A percentile compares a stretch with the other conserved stretches of the same genome.
These are phyloP conservation scores for Lachnellula hyalina DNA, from an alignment of 2,329 filamentous ascomycete species.

Conservation along the genomic window DNA sequence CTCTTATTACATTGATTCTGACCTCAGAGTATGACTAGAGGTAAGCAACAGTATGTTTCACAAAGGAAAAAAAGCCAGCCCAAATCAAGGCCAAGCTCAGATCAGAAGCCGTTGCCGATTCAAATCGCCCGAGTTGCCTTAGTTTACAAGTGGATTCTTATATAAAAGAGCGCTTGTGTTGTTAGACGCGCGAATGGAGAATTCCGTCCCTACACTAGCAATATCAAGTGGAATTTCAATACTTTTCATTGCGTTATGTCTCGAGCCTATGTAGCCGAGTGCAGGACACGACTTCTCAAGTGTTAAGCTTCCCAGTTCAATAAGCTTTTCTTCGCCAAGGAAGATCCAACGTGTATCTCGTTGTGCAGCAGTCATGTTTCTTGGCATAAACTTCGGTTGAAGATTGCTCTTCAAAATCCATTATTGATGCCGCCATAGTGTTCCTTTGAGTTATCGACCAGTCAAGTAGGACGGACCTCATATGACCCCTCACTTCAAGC, in stretches of 20 bases:
- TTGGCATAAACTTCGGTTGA: background rate
- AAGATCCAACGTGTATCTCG: no score
- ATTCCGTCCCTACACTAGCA: no score
- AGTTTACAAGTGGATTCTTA: background rate
- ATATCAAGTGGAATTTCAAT: no score
- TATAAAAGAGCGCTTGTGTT: no score
- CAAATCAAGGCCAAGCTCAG: background rate
- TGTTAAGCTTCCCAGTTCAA: background rate
- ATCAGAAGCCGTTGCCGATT: background rate
- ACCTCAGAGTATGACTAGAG: background rate
- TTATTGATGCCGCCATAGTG: no score
- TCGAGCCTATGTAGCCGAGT: no score
- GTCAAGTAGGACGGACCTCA: no score
- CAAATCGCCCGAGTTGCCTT: background rate
- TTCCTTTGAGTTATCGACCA: no score
- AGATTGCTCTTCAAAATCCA: no score
- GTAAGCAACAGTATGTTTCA: background rate
- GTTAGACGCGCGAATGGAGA: no score
- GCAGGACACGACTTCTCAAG: background rate
- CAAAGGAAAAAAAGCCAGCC: background rate
- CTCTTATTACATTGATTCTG: background rate
- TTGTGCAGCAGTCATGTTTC: background rate
- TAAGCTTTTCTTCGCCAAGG: background rate
- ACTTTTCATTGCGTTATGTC: no score
- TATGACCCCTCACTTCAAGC: no score